Conservation (phyloP, 345 rosid genomes). For the Iberis pinnata region DNA sequence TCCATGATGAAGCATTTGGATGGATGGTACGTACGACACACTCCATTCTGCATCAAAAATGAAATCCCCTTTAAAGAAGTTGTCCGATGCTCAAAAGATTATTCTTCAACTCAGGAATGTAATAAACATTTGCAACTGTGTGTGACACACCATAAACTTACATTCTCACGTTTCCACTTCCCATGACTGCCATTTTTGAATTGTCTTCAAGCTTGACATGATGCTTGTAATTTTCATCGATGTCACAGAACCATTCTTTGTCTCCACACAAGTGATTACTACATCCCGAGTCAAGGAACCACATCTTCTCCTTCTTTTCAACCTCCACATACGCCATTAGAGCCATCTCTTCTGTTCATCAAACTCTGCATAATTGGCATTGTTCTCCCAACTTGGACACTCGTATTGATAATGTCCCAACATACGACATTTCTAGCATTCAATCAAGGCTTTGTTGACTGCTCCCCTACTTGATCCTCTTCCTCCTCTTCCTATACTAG, state of each 20-base stretch:
- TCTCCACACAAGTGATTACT: constrained; percentile 10
- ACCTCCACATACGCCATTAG: neutral
- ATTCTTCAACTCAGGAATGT: neutral
- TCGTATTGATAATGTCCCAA: neutral
- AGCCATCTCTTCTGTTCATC: neutral
- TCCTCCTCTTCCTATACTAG: neutral
- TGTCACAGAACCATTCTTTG: neutral
- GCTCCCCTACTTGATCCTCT: neutral
- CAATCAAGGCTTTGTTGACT: neutral
- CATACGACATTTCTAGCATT: neutral
- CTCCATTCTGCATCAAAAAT: neutral
- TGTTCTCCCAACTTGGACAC: neutral
- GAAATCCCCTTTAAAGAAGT: neutral
- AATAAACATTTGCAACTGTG: constrained; percentile 4
- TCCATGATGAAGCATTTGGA: neutral
- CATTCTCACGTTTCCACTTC: neutral
- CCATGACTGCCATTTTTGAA: constrained; percentile 2
- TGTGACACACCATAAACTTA: neutral
- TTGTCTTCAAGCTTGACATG: neutral
- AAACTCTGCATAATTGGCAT: neutral
- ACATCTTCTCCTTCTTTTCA: constrained; percentile 3
- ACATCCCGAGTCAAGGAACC: neutral
- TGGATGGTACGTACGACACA: neutral
- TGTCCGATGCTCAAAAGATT: constrained; percentile 2
- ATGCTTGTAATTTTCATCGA: neutral